Base-by-base conservation (phyloP, 192 early-diverging fungal genomes). In the Jimgerdemannia flammicorona region DNA sequence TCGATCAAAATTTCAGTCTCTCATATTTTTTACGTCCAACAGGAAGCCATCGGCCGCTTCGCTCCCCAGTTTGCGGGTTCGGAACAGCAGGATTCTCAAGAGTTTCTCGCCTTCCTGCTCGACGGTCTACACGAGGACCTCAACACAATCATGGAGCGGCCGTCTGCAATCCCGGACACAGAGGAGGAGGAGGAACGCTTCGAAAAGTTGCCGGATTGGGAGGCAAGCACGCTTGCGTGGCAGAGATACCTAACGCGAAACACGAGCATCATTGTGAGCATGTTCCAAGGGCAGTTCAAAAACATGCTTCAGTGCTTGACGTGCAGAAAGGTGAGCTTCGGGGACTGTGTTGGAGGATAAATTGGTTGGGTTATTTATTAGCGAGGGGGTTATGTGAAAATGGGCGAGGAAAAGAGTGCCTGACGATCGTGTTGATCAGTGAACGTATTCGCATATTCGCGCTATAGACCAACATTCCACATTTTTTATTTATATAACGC, bases 51-150 rank as follows among this genome's bases (percentile, higher is more conserved):
- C 18, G 85, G 89, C 54, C 71, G 78, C 20, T 85, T 86, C 79
- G 91, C 90, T 64, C 81, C 78, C 3, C 85, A 84, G 3, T 91
- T 93, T 77, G 64, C 82, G 74, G 93, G 94, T 7, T 95, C 94
- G 78, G 85, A 89, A 67, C 94, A 95, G 77, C 93, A 94, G 74
- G 93, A 96, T 79, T 93, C 94, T 1, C 98, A 99, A 77, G 97
- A 98, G 83, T 98, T 99, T 83, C 84, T 98, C 10, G 85, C 89
- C 3, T 98, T 94, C 77, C 79, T 99, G 70, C 79, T 98, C 40
- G 96, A 98, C 85, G 85, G 90, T 0, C 77, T 99, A 18, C 97
- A 99, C 77, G 98, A 98, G 81, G 92, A 96, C 74, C 77, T 98
- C 43, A 99, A 99, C 75, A 74, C 88, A 20, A 85, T 89, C 8